Base-by-base conservation (phyloP, 2,329 filamentous ascomycete species). In the Colletotrichum australisinense region DNA sequence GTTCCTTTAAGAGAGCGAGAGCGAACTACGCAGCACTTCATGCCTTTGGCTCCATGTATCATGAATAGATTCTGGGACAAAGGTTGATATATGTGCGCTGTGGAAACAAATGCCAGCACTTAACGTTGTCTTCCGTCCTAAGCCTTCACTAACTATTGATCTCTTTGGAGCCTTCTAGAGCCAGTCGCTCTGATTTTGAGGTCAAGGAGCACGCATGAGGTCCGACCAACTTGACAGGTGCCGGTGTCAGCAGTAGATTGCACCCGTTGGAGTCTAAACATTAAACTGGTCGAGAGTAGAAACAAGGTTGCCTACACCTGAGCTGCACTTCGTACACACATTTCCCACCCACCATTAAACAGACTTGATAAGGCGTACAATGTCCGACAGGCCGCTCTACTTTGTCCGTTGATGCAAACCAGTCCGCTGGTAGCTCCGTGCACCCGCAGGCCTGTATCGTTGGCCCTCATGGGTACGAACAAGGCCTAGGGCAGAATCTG, bases 351-450 rank as follows among this genome's bases (percentile, higher is more conserved):
- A 57, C 30, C 57, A 26, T 42, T 16, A 9, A 11, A 59, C 12
- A 38, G 24, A 30, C 22, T 22, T 59, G 32, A 24, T 38, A 59
- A 42, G 22, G 22, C 11, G 14, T 26, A 42, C n/a, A 69, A 69
- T 69, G 32, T 56, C 53, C 67, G 38, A 57, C 5, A 11, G 22
- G 6, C 55, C 68, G 63, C 7, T 14, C 53, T 70, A 66, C 62
- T 66, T 59, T 60, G 63, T 38, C 68, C 63, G 24, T 66, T 70
- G 68, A 66, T 66, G 63, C 63, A 55, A 24, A n/a, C 42, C 16
- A 19, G 9, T 4, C 4, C 12, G n/a, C 30, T 35, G 42, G 42
- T 42, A 0, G 35, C 11, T 42, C 62, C 63, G 55, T 46, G 22
- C 22, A 22, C 11, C 32, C 11, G 32, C 0, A 35, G 32, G 32